Conservation (phyloP, 805 yeast genomes). For the Hyphopichia homilentoma region DNA sequence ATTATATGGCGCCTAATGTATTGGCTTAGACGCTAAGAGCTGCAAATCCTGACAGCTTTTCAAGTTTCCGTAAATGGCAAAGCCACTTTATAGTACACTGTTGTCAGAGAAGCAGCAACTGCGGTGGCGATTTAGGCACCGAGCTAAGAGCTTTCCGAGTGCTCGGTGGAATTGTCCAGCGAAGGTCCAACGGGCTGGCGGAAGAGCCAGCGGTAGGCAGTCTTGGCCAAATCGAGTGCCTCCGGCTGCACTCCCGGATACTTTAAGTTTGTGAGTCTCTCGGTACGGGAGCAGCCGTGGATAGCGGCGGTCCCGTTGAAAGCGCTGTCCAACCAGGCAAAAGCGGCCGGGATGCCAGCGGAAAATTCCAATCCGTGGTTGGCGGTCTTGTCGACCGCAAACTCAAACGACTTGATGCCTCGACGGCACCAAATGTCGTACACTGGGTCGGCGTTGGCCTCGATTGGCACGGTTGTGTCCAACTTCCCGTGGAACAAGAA, state of each 20-base stretch:
- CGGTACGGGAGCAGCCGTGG: slow-evolving; percentile 6
- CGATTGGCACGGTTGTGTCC: slow-evolving; percentile 15
- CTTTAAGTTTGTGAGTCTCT: background rate
- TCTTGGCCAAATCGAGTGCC: too few species aligned
- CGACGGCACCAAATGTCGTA: slow-evolving; percentile 20
- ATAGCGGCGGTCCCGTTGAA: slow-evolving; percentile 11
- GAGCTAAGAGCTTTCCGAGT: too few species aligned
- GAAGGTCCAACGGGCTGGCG: too few species aligned
- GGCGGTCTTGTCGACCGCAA: slow-evolving; percentile 12
- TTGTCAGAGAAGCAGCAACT: too few species aligned
- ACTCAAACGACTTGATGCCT: slow-evolving; percentile 23
- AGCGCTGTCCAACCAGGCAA: slow-evolving; percentile 14
- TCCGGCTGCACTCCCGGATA: slow-evolving; percentile 7
- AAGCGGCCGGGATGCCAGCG: slow-evolving; percentile 15
- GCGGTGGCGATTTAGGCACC: too few species aligned
- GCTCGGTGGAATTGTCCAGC: too few species aligned
- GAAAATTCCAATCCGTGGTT: slow-evolving; percentile 15
- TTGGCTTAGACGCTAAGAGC: too few species aligned
- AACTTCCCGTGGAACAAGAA: slow-evolving; percentile 16
- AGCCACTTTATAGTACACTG: too few species aligned
- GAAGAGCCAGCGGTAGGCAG: too few species aligned
- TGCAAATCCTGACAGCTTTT: too few species aligned
- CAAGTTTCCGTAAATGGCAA: too few species aligned
- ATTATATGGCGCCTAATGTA: too few species aligned
- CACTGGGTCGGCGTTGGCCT: slow-evolving; percentile 6